These are phyloP conservation scores for Cochlearia excelsa DNA, from an alignment of 345 rosid species.

Conservation along the genomic window DNA sequence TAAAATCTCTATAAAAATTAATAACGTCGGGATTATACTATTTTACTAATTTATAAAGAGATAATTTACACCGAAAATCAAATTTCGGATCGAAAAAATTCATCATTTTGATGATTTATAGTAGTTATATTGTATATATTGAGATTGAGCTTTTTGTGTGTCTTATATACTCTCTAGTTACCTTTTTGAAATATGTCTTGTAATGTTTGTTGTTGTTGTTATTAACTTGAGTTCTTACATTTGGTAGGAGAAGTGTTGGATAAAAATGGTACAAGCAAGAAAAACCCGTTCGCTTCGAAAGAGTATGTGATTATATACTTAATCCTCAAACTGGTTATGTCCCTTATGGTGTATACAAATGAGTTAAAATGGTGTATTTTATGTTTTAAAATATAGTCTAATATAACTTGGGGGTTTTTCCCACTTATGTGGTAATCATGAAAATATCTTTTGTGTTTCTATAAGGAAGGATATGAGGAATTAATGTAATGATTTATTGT, in stretches of 20 bases:
- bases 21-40: too few relatives aligned
- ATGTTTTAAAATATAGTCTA: not conserved
- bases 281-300: constrained; percentile 27
- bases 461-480: constrained; percentile 7
- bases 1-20: too few relatives aligned
- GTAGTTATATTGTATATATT: too few relatives aligned
- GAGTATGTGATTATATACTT: constrained; percentile 28
- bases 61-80: not conserved
- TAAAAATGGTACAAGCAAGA: constrained; percentile 16
- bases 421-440: constrained; percentile 8
- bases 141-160: not conserved
- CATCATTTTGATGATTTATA: not conserved
- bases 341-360: not conserved
- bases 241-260: constrained; percentile 27
- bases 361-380: not conserved
- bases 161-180: constrained; percentile 5
- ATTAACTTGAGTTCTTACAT: constrained; percentile 10
- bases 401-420: not conserved
- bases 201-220: not conserved
- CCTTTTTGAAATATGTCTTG: constrained; percentile 1
- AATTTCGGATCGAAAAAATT: not conserved
- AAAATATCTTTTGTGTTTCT: constrained; percentile 1
- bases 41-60: too few relatives aligned
- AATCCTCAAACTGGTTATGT: not conserved
- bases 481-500: constrained; percentile 13